A percentile compares a stretch with the other conserved stretches of the same genome.
Conservation (phyloP, 108 stramenopile species). For the Epipyxis sp. region DNA sequence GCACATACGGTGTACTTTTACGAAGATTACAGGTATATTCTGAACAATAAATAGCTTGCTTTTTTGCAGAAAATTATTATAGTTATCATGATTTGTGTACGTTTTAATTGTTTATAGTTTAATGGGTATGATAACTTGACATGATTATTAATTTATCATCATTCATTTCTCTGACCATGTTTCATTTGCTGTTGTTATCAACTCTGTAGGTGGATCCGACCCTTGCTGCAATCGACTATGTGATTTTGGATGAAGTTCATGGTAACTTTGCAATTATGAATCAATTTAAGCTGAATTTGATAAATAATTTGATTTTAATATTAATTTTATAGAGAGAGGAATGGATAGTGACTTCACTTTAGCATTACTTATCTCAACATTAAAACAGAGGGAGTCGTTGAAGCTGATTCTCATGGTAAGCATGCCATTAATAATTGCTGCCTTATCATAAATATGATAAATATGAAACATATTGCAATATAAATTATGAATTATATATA, state of each 20-base stretch:
- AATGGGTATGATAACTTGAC: not conserved
- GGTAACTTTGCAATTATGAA: conserved; percentile 52
- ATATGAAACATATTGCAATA: too few species aligned
- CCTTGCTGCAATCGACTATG: conserved; percentile 60
- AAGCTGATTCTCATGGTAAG: conserved; percentile 27
- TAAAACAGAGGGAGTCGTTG: not conserved
- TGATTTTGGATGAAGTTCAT: conserved; percentile 82
- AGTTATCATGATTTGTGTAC: too few species aligned
- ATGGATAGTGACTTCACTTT: conserved; percentile 28
- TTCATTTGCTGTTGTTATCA: not conserved
- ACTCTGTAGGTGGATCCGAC: conserved; percentile 48
- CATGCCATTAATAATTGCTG: too few species aligned
- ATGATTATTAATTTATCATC: not conserved
- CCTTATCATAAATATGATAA: too few species aligned
- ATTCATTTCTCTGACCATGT: too few species aligned
- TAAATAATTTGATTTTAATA: conserved; percentile 67
- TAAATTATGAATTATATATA: too few species aligned
- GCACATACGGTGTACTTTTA: conserved; percentile 84
- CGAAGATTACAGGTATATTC: conserved; percentile 63
- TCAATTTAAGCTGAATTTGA: conserved; percentile 79
- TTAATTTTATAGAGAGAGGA: not conserved
- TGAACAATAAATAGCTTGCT: too few species aligned
- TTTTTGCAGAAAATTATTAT: too few species aligned
- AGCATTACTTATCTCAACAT: not conserved
- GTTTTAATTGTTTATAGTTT: too few species aligned